Base-by-base conservation (phyloP, 202 grass and related monocot genomes). In the Dendrocalamus latiflorus region DNA sequence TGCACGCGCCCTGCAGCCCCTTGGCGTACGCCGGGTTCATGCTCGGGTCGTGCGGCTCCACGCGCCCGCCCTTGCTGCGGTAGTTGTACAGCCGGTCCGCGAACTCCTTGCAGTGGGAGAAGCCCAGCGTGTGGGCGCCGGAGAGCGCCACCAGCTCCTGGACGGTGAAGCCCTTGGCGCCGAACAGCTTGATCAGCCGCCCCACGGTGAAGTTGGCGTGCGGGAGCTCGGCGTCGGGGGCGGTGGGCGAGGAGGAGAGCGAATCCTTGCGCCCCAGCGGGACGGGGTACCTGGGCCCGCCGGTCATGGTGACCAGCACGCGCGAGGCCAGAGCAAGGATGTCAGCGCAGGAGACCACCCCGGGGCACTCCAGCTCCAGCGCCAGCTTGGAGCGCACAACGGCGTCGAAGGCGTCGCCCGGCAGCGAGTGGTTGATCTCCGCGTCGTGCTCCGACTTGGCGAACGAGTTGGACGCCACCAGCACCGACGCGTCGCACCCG, bases 41-140 rank as follows among this genome's bases (percentile, higher is more conserved):
- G 57, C 56, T 87, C 11, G 96, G 93, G 89, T 96, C 96, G 76
- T 86, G 86, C 6, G 79, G 70, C 81, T 79, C 81, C 28, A 45
- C 79, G 8, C 66, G 83, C 8, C 83, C 78, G 13, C 53, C 75
- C 74, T 86, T 45, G 45, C 82, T 37, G 28, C 75, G 81, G 84
- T 74, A 92, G 78, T 90, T 87, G 88, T 89, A 96, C 69, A 99
- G 79, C 20, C 96, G 75, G 74, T 83, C 3, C 15, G 87, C 76
- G 78, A 93, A 99, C 91, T 93, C 87, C 77, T 89, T 87, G 86
- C 93, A 99, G 57, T 99, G 96, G 43, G 96, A 92, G 91, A 99
- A 99, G 21, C 96, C 96, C 1, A 99, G 84, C 54, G 91, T 99
- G 86, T 99, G 96, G 53, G 86, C 96, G 37, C 96, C 96, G 17